These are phyloP conservation scores for Vitis hybrid DNA, from an alignment of 177 flowering plant genomes.

Conservation along the genomic window DNA sequence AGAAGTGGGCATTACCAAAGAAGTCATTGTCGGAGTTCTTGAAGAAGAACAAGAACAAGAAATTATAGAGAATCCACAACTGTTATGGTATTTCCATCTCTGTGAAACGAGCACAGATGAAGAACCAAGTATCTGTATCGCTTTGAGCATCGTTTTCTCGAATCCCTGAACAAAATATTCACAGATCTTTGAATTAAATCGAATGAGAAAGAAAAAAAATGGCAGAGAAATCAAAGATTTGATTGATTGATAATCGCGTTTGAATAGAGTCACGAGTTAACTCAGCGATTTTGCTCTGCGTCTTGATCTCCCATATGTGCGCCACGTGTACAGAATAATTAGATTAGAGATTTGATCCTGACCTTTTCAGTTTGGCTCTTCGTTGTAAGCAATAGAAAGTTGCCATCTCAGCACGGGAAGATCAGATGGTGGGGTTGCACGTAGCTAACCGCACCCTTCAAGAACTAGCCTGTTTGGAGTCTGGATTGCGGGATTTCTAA, in stretches of 20 bases:
- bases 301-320: not conserved
- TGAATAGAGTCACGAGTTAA: not conserved
- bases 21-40: not conserved
- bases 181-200: no score
- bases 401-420: no score
- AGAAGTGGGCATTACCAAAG: slow-evolving; percentile 9
- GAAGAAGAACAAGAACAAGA: slow-evolving; percentile 14
- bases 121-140: slow-evolving; percentile 45
- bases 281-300: not conserved
- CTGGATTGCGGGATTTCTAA: no score
- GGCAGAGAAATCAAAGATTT: not conserved
- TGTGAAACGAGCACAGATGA: slow-evolving; percentile 38
- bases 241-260: not conserved
- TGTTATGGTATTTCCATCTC: slow-evolving; percentile 31
- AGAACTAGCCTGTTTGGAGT: no score
- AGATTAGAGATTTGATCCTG: no score
- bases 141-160: slow-evolving; percentile 46
- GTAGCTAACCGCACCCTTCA: no score
- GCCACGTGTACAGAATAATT: not conserved
- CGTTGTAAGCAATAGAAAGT: no score
- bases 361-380: no score
- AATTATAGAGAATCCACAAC: slow-evolving; percentile 15
- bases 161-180: not conserved
- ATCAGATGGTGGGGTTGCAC: no score
- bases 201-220: not conserved